Evolutionary conservation across 306 rosid genomes (phyloP), one percentile per base, ranked within the genome.

Genomic region (Cucurbita argyrosperma): DNA sequence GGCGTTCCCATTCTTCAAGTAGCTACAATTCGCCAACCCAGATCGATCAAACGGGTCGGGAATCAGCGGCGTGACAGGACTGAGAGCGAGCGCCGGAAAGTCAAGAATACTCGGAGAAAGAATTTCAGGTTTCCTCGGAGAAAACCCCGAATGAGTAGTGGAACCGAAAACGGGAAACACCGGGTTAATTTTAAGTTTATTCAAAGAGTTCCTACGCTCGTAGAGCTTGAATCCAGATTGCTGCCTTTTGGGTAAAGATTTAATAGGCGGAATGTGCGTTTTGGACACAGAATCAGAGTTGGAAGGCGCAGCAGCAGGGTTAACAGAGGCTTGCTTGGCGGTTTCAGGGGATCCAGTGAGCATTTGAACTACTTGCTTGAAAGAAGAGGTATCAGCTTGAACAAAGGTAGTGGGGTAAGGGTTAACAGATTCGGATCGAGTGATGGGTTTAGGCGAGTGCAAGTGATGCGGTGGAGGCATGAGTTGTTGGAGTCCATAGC

Each of bases 371-470:
- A 94, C 97, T 74, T 94, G 96, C 76, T 91, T 94, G 84, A 94
- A 94, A 14, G 99, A 94, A 52, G 86, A 64, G 10, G 99, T 85
- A 79, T 94, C 96, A 0, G 97, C 97, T 76, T 94, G 97, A 54
- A 91, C 96, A 78, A 94, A 94, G 45, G 99, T 94, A 9, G 99
- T 94, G 79, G 99, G 99, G 72, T 94, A 94, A 8, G 97, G 95
- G 78, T 80, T 87, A 4, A 75, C 74, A 23, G 97, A 79, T 73
- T 94, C 99, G 90, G 97, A 91, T 91, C 99, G 90, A 71, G 95
- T 83, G 10, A 84, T 79, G 83, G 90, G 88, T 42, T 75, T 88
- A 0, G 84, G 90, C 6, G 89, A 81, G n/a, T 81, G 86, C 3
- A 84, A 63, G 1, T 58, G 63, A 39, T 42, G 62, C 52, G 82